Evolutionary conservation across 495 filamentous ascomycete species (phyloP), one percentile per base, ranked within the genome.

Genomic region (Podospora pseudopauciseta): DNA sequence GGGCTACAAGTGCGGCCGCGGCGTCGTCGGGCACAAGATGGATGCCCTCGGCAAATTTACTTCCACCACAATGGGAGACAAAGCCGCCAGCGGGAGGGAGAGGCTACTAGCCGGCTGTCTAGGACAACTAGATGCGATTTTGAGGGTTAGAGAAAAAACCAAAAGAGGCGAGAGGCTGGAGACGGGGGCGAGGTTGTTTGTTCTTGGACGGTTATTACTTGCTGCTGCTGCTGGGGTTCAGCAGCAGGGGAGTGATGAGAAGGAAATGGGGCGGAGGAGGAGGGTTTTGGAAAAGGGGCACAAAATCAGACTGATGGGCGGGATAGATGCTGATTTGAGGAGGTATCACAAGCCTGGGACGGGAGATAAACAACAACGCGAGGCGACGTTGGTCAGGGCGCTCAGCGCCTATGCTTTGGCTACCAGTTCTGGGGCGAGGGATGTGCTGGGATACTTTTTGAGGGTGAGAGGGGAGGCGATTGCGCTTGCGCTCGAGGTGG

Each of bases 361-460:
- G 54, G 65, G 70, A 64, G 55, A 68, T 32, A 58, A 34, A 56
- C 3, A 68, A 57, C 60, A 53, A 56, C 3, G 70, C 76, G 75
- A 27, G 85, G 82, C 39, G 80, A 20, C 81, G 84, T 27, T 96
- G 19, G 81, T 93, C 16, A 92, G 72, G 62, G 86, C 86, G 15
- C 83, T 98, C 75, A 88, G 87, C 49, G 94, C 94, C 5, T 96
- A 93, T 74, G 91, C 90, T 63, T 81, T 99, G 23, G 87, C 88
- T 1, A 95, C 91, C 7, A 96, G 88, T 71, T 92, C 92, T 9
- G 91, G 92, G 0, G 88, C 92, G 0, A 86, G 87, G 64, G 93
- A 97, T 73, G 89, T 91, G 0, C 80, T 99, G 34, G 81, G 87
- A 16, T 89, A 96, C 78, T 97, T 98, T 75, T 85, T 96, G 57